Base-by-base conservation (phyloP, 768 basidiomycete genomes). In the Rhodosporidiobolus odoratus region DNA sequence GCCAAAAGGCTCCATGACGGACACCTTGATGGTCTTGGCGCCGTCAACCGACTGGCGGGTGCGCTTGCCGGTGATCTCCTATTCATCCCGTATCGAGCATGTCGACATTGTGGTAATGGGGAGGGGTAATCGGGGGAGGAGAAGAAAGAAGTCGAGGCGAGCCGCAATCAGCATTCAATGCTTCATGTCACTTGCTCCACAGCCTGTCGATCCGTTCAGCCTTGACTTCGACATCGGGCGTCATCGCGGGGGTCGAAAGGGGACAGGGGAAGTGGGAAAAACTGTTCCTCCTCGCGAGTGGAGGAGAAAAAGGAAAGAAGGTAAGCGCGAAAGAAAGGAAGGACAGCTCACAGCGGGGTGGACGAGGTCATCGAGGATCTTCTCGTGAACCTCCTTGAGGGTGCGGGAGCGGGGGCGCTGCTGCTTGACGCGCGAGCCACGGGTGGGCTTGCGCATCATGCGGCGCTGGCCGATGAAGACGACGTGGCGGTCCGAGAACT, bases 401-500 rank as follows among this genome's bases (percentile, higher is more conserved):
- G 96, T 99, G 78, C 96, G 91, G 82, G 87, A 91, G 76, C 92
- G 90, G 75, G 96, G 96, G 77, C 96, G 85, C 87, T 95, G 95
- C 84, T 99, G 95, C 83, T 88, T 86, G 77, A 91, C 88, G 76
- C 90, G 89, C 66, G 92, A 91, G 79, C 86, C 90, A 75, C 93
- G 92, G 76, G 92, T 93, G 66, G 94, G 94, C 82, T 94, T 97
- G 84, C 89, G 90, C 81, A 98, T 85, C 88, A 97, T 93, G 79
- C 95, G 88, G 81, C 96, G 92, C 84, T 99, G 96, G 65, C 91
- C 96, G 81, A 98, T 87, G 81, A 99, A 98, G 68, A 99, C 91
- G 81, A 99, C 92, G 83, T 98, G 94, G 80, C 93, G 88, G 84
- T 98, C 96, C 56, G 96, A 92, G 84, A 99, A 97, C 57, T 58